A percentile compares a stretch with the other conserved stretches of the same genome.
Conservation (phyloP, 177 flowering plant genomes). For the Vitis hybrid region DNA sequence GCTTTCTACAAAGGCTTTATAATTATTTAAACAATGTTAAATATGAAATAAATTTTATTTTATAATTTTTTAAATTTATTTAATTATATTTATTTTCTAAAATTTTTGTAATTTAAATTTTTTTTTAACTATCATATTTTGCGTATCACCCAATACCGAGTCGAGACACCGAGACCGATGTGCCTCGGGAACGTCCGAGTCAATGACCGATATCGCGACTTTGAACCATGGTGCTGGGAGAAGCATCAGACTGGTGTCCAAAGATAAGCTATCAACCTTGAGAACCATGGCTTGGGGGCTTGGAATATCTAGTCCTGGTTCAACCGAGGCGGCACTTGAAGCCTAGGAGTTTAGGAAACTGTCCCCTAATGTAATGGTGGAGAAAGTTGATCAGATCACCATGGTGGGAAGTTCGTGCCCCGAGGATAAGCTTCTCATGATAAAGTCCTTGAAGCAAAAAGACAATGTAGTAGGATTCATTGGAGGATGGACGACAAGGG, state of each 20-base stretch:
- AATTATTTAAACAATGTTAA: too few species aligned
- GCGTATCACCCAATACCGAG: rapidly evolving
- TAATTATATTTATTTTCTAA: too few species aligned
- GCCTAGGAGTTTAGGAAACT: neutral
- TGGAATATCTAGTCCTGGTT: neutral
- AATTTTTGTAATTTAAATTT: too few species aligned
- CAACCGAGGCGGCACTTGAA: neutral
- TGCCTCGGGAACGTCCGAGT: too few species aligned
- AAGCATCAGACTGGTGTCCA: slow-evolving; percentile 12
- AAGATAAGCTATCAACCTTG: slow-evolving; percentile 7
- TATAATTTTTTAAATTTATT: too few species aligned
- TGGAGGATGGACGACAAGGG: slow-evolving; percentile 7
- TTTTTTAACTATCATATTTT: too few species aligned
- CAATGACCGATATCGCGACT: rapidly evolving
- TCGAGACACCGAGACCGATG: too few species aligned
- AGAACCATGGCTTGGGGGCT: slow-evolving; percentile 8
- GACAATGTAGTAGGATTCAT: slow-evolving; percentile 10
- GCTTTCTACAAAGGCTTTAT: too few species aligned
- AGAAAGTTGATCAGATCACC: neutral
- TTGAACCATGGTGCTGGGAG: neutral
- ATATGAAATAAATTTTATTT: too few species aligned
- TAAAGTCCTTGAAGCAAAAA: slow-evolving; percentile 4
- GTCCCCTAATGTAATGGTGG: neutral
- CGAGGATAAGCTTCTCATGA: slow-evolving; percentile 11
- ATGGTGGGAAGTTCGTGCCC: slow-evolving; percentile 9